Conservation (phyloP, 73 alveolate species). For the Diophrys sp. region DNA sequence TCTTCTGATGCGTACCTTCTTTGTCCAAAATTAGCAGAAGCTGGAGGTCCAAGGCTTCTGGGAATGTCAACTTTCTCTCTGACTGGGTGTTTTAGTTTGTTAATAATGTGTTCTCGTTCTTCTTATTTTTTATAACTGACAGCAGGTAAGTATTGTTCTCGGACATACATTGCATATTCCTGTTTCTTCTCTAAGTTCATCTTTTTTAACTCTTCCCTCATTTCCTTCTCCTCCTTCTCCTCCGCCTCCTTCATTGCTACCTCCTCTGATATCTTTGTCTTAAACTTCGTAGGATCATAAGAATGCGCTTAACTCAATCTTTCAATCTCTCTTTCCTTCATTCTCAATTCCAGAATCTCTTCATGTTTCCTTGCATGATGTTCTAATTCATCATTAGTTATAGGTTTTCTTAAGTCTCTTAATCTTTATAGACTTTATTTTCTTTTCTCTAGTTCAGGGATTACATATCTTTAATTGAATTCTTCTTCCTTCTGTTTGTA, state of each 20-base stretch:
- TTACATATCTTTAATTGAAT: not conserved
- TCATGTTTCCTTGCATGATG: slow-evolving; percentile 32
- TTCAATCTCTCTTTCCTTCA: slow-evolving; percentile 11
- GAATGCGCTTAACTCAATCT: not conserved
- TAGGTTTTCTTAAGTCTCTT: slow-evolving; percentile 14
- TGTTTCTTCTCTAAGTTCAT: slow-evolving; percentile 16
- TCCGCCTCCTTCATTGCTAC: slow-evolving; percentile 15
- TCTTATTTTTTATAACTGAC: slow-evolving; percentile 9
- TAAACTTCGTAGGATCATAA: slow-evolving; percentile 28
- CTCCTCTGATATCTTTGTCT: slow-evolving; percentile 26
- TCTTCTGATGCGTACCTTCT: no score
- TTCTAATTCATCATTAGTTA: slow-evolving; percentile 25
- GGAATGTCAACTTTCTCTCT: slow-evolving; percentile 18
- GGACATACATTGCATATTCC: slow-evolving; percentile 30
- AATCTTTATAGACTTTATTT: slow-evolving; percentile 9
- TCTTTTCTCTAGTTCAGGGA: slow-evolving; percentile 20
- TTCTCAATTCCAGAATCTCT: slow-evolving; percentile 5
- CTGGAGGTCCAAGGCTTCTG: not conserved
- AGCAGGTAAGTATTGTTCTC: slow-evolving; percentile 30
- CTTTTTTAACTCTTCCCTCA: slow-evolving; percentile 26
- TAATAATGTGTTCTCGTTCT: slow-evolving; percentile 13
- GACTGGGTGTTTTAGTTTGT: slow-evolving; percentile 39
- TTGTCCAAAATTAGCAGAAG: not conserved
- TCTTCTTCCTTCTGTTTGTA: slow-evolving; percentile 28
- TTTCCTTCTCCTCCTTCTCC: slow-evolving; percentile 16